Conservation (phyloP, 1,284 basidiomycete species). For the Schizophyllum amplum region DNA sequence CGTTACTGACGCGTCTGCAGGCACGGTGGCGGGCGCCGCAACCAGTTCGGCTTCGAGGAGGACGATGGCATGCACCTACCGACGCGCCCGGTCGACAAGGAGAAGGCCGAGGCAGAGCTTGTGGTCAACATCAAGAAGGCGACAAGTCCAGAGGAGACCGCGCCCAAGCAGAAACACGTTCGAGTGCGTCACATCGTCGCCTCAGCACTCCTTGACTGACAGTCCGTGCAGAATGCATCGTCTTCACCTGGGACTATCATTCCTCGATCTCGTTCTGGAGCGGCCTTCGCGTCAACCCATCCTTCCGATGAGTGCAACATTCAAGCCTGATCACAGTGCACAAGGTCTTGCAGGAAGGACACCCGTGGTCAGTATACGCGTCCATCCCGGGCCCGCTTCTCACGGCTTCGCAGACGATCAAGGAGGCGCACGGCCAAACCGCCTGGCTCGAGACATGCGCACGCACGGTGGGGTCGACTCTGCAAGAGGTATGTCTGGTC, state of each 20-base stretch:
- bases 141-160: conserved; percentile 85
- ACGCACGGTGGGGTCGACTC: conserved; percentile 77
- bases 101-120: conserved; percentile 90
- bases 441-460: conserved; percentile 96
- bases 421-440: conserved; percentile 93
- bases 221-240: conserved; percentile 77
- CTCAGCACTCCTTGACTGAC: conserved; percentile 3
- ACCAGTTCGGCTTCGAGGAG: conserved; percentile 49
- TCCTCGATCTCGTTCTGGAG: conserved; percentile 97
- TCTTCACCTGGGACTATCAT: conserved; percentile 98
- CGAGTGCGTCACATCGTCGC: conserved; percentile 58
- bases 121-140: conserved; percentile 95
- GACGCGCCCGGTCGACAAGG: conserved; percentile 92
- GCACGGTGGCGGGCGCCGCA: conserved; percentile 24
- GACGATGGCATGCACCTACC: conserved; percentile 84
- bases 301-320: conserved; percentile 95
- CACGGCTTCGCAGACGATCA: conserved; percentile 61
- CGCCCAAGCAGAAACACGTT: conserved; percentile 96
- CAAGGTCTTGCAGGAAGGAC: conserved; percentile 93
- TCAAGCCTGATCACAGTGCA: conserved; percentile 94
- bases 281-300: conserved; percentile 92
- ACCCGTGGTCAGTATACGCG: conserved; percentile 62
- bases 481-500: conserved; percentile 49
- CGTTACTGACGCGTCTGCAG: conserved; percentile 8
- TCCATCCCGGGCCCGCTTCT: conserved; percentile 1